Evolutionary conservation across 2,329 filamentous ascomycete species (phyloP).

Genomic region (Apiospora arundinis): DNA sequence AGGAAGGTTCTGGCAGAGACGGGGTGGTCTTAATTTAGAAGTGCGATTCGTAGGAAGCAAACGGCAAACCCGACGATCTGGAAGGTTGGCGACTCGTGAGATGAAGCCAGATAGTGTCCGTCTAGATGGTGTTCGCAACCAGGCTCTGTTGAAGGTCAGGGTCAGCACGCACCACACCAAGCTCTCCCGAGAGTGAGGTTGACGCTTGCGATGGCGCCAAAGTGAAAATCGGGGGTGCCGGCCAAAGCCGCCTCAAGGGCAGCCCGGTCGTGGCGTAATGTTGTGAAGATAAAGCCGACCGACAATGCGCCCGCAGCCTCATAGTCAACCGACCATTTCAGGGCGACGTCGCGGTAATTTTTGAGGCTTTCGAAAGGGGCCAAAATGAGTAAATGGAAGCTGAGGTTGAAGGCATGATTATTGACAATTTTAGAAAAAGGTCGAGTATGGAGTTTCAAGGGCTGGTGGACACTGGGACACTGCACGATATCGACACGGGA

Average conservation of each 20-base stretch:
- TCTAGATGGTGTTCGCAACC: background rate
- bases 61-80: background rate
- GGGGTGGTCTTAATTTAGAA: background rate
- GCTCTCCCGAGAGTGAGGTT: background rate
- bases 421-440: conserved; percentile 9
- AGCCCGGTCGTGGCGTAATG: background rate
- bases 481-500: conserved; percentile 3
- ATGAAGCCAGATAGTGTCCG: background rate
- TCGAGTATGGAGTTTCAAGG: background rate
- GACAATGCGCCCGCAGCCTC: background rate
- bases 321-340: background rate
- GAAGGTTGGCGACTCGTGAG: conserved; percentile 7
- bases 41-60: background rate
- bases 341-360: background rate
- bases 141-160: background rate
- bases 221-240: background rate
- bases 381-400: conserved; percentile 2
- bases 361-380: background rate
- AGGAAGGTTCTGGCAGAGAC: background rate
- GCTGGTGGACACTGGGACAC: background rate
- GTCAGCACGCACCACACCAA: conserved; percentile 11
- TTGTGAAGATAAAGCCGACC: background rate
- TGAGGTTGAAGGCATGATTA: background rate
- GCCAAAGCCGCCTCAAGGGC: background rate
- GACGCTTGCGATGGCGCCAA: conserved; percentile 5